These are phyloP conservation scores for Berberis thunbergii DNA, from an alignment of 164 flowering plant species.

Conservation along the genomic window DNA sequence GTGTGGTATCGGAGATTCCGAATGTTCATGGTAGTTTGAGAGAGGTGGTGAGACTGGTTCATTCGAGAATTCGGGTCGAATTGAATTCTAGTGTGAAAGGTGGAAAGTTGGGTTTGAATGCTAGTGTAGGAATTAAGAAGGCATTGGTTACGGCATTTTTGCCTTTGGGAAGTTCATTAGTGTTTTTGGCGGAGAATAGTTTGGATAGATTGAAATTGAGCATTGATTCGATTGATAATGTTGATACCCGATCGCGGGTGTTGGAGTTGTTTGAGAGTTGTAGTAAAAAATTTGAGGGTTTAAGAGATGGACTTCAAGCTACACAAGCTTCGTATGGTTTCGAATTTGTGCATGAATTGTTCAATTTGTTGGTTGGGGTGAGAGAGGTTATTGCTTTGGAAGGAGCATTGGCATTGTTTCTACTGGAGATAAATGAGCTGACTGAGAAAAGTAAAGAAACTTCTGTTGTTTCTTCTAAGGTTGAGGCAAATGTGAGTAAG, in stretches of 20 bases:
- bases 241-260: conserved; percentile 19
- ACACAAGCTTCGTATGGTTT: conserved; percentile 23
- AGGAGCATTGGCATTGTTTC: conserved; percentile 41
- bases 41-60: conserved; percentile 38
- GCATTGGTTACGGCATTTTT: conserved; percentile 19
- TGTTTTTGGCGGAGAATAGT: conserved; percentile 43
- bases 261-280: conserved; percentile 21
- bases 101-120: conserved; percentile 33
- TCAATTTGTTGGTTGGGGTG: conserved; percentile 29
- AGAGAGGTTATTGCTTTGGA: conserved; percentile 64
- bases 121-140: conserved; percentile 20
- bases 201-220: conserved; percentile 27
- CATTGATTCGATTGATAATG: conserved; percentile 23
- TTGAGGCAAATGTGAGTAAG: conserved; percentile 11
- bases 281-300: conserved; percentile 19
- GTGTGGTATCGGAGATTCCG: conserved; percentile 35
- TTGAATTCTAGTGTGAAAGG: conserved; percentile 37
- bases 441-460: conserved; percentile 16
- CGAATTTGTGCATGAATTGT: conserved; percentile 29
- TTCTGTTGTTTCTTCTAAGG: conserved; percentile 3
- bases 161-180: conserved; percentile 28
- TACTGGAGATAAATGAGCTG: conserved; percentile 38
- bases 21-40: conserved; percentile 56
- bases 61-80: conserved; percentile 36
- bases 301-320: conserved; percentile 22